Evolutionary conservation across 345 rosid species (phyloP), one percentile per base, ranked within the genome.

Genomic region (Ceriops zippeliana): DNA sequence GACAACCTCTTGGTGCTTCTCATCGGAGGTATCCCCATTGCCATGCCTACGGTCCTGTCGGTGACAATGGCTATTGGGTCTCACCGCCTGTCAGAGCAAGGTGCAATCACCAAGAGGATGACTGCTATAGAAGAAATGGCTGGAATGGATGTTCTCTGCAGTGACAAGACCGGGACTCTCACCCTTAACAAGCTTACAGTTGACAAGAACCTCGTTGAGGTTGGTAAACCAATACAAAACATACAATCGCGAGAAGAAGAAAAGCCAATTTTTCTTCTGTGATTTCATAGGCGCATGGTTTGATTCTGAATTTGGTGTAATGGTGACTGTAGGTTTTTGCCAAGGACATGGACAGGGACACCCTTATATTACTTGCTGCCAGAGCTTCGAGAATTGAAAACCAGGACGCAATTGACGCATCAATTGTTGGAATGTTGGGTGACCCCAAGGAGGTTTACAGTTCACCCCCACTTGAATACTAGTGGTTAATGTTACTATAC

Each of bases 51-150:
- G 24, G 95, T 93, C 30, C 81, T 89, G 81, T 93, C 97, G 1
- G 98, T 93, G 67, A 93, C 98, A 61, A 93, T 93, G 98, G 97
- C 99, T 64, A 89, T 91, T 61, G 99, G 99, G 38, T 91, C 97
- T 22, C 97, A 93, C 70, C 87, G 96, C 53, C 79, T 93, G 37
- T 87, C 96, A 2, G 73, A 89, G 66, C 97, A 93, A 83, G 99
- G 99, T 26, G 99, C 99, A 74, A 93, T 93, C 71, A 93, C 96
- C 31, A 93, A 93, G 82, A 83, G 97, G 78, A 91, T 91, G 99
- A 93, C 99, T 15, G 97, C 99, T 54, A 93, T 93, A n/a, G 96
- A 93, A 79, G 97, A 91, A 81, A 85, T 93, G 98, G 96, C 97
- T 5, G 98, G 98, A 9, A 93, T 93, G 98, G 98, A 93, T 73